Conservation (phyloP, 768 basidiomycete genomes). For the Suillus spraguei region DNA sequence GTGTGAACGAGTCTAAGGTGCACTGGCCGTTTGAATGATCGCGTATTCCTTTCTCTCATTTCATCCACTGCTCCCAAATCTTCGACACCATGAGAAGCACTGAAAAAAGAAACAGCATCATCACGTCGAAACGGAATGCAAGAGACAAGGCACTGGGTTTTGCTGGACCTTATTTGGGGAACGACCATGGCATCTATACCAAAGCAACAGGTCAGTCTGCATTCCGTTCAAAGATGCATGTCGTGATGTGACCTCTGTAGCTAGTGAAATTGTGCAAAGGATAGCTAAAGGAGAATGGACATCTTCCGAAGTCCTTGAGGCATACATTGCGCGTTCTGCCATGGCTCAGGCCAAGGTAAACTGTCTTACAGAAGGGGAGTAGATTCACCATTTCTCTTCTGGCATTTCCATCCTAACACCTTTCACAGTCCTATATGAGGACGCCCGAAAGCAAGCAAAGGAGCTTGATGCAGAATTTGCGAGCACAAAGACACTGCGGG, state of each 20-base stretch:
- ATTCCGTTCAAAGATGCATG: not conserved
- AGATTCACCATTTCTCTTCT: not conserved
- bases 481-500: conserved; percentile 54
- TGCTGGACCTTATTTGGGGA: conserved; percentile 27
- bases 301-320: conserved; percentile 44
- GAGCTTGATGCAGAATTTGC: conserved; percentile 71
- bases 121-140: conserved; percentile 40
- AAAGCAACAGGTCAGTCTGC: conserved; percentile 51
- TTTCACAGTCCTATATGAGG: conserved; percentile 68
- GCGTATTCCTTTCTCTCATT: not conserved
- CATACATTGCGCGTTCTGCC: conserved; percentile 47
- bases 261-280: conserved; percentile 44
- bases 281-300: conserved; percentile 48
- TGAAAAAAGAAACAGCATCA: conserved; percentile 27
- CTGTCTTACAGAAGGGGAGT: conserved; percentile 77
- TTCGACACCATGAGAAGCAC: conserved; percentile 20
- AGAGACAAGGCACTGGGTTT: conserved; percentile 37
- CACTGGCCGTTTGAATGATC: not conserved
- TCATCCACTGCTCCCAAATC: not conserved
- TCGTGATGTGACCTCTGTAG: conserved; percentile 24
- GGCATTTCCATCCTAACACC: not conserved
- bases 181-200: conserved; percentile 38
- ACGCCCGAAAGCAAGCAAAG: conserved; percentile 61
- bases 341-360: conserved; percentile 69
- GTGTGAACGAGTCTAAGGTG: not conserved